Conservation (phyloP, 352 stramenopile genomes). For the Phytopythium delawarense region DNA sequence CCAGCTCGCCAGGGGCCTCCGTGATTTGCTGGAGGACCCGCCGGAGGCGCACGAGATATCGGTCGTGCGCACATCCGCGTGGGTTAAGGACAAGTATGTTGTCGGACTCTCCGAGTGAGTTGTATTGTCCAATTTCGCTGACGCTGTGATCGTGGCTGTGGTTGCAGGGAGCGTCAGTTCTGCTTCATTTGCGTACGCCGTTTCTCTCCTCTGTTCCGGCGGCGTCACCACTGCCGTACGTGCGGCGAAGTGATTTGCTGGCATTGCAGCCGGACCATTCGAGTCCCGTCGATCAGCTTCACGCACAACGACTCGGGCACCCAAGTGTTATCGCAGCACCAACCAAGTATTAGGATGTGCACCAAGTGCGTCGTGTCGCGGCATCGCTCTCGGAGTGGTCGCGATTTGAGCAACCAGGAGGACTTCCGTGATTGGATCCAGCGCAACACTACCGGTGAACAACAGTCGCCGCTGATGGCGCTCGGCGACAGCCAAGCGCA, state of each 20-base stretch:
- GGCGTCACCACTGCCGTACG: slow-evolving; percentile 84
- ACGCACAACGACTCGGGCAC: slow-evolving; percentile 79
- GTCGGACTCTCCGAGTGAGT: not conserved
- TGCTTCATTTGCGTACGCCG: slow-evolving; percentile 78
- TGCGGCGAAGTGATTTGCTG: slow-evolving; percentile 88
- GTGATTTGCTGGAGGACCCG: slow-evolving; percentile 74
- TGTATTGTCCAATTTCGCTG: not conserved
- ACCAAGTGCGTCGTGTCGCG: slow-evolving; percentile 78
- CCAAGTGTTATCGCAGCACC: slow-evolving; percentile 70
- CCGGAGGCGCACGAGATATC: slow-evolving; percentile 77
- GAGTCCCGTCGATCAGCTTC: slow-evolving; percentile 81
- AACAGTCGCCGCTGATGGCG: slow-evolving; percentile 21
- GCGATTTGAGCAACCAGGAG: slow-evolving; percentile 71
- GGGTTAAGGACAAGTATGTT: slow-evolving; percentile 81
- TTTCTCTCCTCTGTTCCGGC: slow-evolving; percentile 82
- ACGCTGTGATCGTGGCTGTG: slow-evolving; percentile 7
- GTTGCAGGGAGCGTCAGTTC: slow-evolving; percentile 60
- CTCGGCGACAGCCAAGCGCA: slow-evolving; percentile 26
- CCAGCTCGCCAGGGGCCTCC: slow-evolving; percentile 73
- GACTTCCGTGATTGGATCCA: slow-evolving; percentile 83
- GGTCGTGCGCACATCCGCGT: slow-evolving; percentile 76
- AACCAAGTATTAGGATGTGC: slow-evolving; percentile 81
- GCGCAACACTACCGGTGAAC: slow-evolving; percentile 36
- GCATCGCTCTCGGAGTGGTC: slow-evolving; percentile 68
- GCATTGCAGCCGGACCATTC: slow-evolving; percentile 83